Percentiles rank a stretch among this genome's conserved stretches.
phyloP scores from a whole-genome alignment of 2,329 filamentous ascomycete genomes.

The Lomentospora prolificans region DNA sequence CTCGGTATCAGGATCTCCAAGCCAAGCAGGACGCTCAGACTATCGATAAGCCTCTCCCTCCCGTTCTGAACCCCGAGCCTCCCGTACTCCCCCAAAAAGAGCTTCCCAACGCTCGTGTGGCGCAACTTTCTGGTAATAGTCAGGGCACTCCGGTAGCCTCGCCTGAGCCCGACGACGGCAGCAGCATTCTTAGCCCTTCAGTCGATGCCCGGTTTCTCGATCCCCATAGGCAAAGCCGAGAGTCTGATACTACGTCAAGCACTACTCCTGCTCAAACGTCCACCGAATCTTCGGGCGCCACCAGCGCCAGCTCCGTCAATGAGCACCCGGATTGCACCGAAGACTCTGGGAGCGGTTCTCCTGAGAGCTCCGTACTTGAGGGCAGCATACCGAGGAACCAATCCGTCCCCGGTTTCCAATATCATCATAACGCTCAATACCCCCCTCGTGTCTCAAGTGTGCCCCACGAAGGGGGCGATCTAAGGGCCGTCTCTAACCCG shows the following conservation, averaged over 20 bases:
- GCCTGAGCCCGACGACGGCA: constrained; percentile 19
- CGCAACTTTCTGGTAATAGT: neutral
- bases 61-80: neutral
- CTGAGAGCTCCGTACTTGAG: constrained; percentile 40
- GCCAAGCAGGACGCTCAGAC: neutral
- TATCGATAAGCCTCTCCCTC: neutral
- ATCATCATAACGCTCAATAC: constrained; percentile 48
- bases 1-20: neutral
- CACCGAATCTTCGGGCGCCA: constrained; percentile 41
- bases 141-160: neutral
- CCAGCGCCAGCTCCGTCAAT: constrained; percentile 44
- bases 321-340: constrained; percentile 36
- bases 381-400: constrained; percentile 29
- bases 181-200: constrained; percentile 22
- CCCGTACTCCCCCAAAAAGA: neutral
- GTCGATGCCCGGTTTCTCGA: constrained; percentile 24
- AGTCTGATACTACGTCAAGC: constrained; percentile 41
- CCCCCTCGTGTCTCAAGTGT: constrained; percentile 31
- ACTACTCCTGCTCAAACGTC: constrained; percentile 39
- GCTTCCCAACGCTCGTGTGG: neutral
- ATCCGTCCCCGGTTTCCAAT: constrained; percentile 48
- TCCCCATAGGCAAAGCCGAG: constrained; percentile 38
- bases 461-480: constrained; percentile 28
- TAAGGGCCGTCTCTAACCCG: constrained; percentile 37
- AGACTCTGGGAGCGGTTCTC: constrained; percentile 27